Conservation (phyloP, 2,329 filamentous ascomycete genomes). For the Sordariomycetes sp. region DNA sequence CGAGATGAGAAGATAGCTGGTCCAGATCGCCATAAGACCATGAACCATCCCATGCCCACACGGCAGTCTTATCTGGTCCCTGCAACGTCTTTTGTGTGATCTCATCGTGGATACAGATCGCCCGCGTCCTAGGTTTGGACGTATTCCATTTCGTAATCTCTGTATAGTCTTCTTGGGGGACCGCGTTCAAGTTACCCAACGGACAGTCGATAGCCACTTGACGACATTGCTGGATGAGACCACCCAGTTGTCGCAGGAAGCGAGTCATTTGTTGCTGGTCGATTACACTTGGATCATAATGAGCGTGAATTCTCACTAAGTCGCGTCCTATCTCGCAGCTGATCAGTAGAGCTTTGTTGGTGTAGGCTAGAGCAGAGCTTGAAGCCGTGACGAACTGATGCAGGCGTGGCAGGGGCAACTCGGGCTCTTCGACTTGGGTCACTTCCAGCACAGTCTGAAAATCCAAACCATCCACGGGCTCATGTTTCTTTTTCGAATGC, state of each 20-base stretch:
- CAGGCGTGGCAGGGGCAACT: background rate
- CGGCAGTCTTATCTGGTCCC: too few relatives aligned
- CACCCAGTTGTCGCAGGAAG: slow-evolving; percentile 6
- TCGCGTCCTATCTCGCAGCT: slow-evolving; percentile 2
- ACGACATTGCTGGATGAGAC: slow-evolving; percentile 3
- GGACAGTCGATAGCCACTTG: background rate
- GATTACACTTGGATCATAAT: slow-evolving; percentile 4
- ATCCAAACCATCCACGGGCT: background rate
- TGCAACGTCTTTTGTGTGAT: too few relatives aligned
- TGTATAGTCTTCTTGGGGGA: too few relatives aligned
- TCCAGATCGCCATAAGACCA: too few relatives aligned
- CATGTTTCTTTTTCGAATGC: background rate
- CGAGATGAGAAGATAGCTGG: too few relatives aligned
- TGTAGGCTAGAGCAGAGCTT: slow-evolving; percentile 1
- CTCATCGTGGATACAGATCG: too few relatives aligned
- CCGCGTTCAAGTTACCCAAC: slow-evolving; percentile 2
- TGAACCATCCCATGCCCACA: too few relatives aligned
- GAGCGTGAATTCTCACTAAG: slow-evolving; percentile 2
- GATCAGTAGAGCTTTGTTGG: slow-evolving; percentile 4
- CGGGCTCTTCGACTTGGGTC: background rate
- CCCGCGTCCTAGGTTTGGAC: too few relatives aligned
- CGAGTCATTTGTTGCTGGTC: slow-evolving; percentile 1
- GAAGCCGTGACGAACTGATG: background rate
- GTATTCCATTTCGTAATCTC: too few relatives aligned
- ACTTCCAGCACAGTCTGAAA: slow-evolving; percentile 6